Evolutionary conservation across 2,329 filamentous ascomycete species (phyloP), one percentile per base, ranked within the genome.

Genomic region (Diaporthe nobilis): DNA sequence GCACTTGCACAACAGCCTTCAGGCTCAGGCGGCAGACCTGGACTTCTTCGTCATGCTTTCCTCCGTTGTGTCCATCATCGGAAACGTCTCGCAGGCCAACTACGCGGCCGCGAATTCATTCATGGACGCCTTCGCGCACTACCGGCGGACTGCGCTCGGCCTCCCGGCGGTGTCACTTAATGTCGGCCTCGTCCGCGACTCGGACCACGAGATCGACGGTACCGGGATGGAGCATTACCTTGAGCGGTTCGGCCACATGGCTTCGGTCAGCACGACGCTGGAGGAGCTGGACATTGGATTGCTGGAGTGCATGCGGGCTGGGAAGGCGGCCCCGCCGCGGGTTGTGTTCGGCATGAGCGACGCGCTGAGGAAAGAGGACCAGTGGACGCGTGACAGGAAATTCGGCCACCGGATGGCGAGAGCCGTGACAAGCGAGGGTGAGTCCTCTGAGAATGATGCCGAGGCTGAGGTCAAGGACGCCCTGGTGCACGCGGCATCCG

Each of bases 21-120:
- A 4, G 22, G 13, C 10, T 15, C 39, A 4, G 53, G 3, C 72
- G 75, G 37, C 57, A 73, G 71, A 77, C 2, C 76, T 83, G 10
- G 82, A 84, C 73, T 81, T 84, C 77, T 84, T 84, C 75, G 73
- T 83, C 61, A 71, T 81, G 67, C 78, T 81, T 37, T 79, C 79
- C 3, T 81, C 79, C 7, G 61, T 79, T 22, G 77, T 77, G 6
- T 78, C 77, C 10, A 67, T 80, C 17, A 63, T 80, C 3, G 82
- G 80, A 0, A 76, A 76, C 20, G 60, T 77, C 3, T 77, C 76
- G 1, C 83, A 84, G 61, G 77, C 77, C 51, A 82, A 81, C 55
- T 84, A 84, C 57, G 76, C 77, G 17, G 81, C 82, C 1, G 82
- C 77, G n/a, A 83, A 84, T 72, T 76, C 79, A 6, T 82, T 79